Base-by-base conservation (phyloP, 78 protist genomes). In the Dictyostelium capitatum region DNA sequence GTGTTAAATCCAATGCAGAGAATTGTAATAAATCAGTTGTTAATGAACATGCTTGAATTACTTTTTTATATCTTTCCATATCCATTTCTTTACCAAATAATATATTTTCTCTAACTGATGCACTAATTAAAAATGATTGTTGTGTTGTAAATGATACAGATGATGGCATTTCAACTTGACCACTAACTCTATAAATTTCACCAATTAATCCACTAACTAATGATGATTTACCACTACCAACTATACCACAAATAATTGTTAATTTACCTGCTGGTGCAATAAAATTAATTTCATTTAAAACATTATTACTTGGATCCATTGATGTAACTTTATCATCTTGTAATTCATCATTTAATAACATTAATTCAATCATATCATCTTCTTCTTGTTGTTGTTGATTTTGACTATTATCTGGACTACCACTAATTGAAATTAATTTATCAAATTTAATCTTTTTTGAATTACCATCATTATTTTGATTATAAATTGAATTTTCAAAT, bases 201-300 rank as follows among this genome's bases (percentile, higher is more conserved):
- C 95, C 95, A 41, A 91, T 75, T 30, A 91, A 37, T 15, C 83
- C 90, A 57, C 53, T 51, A 9, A 91, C 65, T n/a, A 98, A 95
- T 7, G 96, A 74, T 4, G 97, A 54, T 97, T 98, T 98, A 51
- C 99, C 99, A 5, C 79, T 56, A n/a, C 99, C 99, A 48, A 96
- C 98, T 1, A 32, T 15, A 15, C 99, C 98, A 19, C 89, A 81
- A 7, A 97, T 94, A 6, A 95, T 89, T 9, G 90, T 67, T 20
- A 96, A 78, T 50, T 56, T 30, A 5, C 96, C 96, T 23, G n/a
- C 41, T 12, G 95, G 95, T 20, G 91, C 90, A 30, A 17, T 5
- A 20, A 91, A 72, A 56, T 74, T 47, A 43, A 91, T 56, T 25
- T 82, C 25, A 20, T 73, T 73, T 73, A 46, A 37, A 46, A 73